phyloP scores from a whole-genome alignment of 2,329 filamentous ascomycete genomes.

The Bertia moriformis region DNA sequence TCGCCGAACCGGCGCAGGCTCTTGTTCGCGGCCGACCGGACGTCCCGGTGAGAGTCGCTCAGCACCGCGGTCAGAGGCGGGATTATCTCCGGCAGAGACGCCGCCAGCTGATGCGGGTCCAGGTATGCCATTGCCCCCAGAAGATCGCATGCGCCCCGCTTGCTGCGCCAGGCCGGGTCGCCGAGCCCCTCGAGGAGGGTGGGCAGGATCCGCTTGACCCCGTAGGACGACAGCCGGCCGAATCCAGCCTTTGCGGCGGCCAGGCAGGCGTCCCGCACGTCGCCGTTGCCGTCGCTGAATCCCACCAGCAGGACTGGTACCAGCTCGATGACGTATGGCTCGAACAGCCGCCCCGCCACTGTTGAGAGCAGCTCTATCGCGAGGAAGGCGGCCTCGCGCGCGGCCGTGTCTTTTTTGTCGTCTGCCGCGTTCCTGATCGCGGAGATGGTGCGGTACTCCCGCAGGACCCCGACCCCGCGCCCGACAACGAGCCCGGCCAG shows the following conservation, averaged over 20 bases:
- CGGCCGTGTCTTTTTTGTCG: constrained; percentile 83
- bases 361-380: constrained; percentile 82
- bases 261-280: constrained; percentile 84
- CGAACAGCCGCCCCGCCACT: constrained; percentile 76
- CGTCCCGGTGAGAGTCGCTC: constrained; percentile 97
- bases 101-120: constrained; percentile 83
- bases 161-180: constrained; percentile 93
- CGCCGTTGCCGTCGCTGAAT: constrained; percentile 75
- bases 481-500: constrained; percentile 80
- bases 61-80: constrained; percentile 84
- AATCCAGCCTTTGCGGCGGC: constrained; percentile 92
- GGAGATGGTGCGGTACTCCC: constrained; percentile 75
- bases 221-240: constrained; percentile 80
- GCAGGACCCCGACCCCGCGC: constrained; percentile 65
- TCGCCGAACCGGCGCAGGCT: constrained; percentile 96
- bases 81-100: constrained; percentile 89
- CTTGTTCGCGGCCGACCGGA: constrained; percentile 78
- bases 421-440: constrained; percentile 71
- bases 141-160: constrained; percentile 92
- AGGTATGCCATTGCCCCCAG: constrained; percentile 97
- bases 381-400: constrained; percentile 75
- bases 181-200: constrained; percentile 83
- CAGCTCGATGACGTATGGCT: constrained; percentile 91
- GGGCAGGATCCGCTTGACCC: constrained; percentile 86
- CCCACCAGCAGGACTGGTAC: constrained; percentile 78